phyloP scores from a whole-genome alignment of 345 rosid genomes.

The Dovyalis caffra region DNA sequence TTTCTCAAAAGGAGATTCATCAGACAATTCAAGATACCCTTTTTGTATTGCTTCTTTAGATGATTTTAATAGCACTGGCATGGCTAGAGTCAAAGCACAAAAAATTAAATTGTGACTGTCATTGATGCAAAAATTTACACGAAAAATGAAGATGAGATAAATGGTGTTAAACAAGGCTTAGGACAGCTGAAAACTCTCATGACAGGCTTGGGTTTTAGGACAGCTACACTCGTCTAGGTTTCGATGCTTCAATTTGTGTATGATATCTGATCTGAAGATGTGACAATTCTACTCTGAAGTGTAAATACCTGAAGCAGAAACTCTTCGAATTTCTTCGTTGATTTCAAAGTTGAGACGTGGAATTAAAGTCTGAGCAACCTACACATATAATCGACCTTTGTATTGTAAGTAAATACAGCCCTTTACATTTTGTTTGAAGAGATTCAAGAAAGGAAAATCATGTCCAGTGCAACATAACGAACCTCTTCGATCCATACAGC shows the following conservation, averaged over 20 bases:
- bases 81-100: neutral
- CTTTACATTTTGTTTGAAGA: neutral
- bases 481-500: slow-evolving; percentile 26
- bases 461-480: neutral
- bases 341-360: slow-evolving; percentile 8
- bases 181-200: neutral
- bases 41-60: slow-evolving; percentile 13
- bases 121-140: neutral
- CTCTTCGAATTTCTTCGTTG: slow-evolving; percentile 5
- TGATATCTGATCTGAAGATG: too few species aligned
- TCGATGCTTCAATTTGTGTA: neutral
- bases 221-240: neutral
- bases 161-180: neutral
- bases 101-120: neutral
- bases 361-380: slow-evolving; percentile 24
- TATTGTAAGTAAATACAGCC: neutral
- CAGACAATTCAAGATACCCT: neutral
- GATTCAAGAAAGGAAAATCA: neutral
- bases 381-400: neutral
- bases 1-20: neutral
- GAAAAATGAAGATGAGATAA: neutral
- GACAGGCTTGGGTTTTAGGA: neutral
- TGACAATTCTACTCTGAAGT: too few species aligned
- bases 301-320: slow-evolving; percentile 9
- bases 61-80: slow-evolving; percentile 16